phyloP scores from a whole-genome alignment of 169 alveolate species.

The Neospora caninum region DNA sequence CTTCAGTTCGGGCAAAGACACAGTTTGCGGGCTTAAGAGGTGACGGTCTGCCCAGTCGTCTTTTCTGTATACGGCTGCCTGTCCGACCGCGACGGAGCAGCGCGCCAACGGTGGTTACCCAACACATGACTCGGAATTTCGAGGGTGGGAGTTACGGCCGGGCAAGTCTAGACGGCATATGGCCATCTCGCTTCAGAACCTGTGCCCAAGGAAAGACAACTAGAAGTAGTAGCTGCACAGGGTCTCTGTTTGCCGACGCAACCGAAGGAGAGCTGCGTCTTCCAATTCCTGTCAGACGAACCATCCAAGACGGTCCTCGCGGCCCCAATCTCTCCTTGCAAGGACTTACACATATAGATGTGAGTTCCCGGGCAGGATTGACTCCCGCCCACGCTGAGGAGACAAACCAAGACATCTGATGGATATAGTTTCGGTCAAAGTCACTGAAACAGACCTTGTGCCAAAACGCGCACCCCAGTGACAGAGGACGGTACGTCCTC shows the following conservation, averaged over 20 bases:
- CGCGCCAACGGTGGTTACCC: neutral
- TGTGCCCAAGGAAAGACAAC: neutral
- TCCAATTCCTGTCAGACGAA: conserved; percentile 32
- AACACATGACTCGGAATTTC: neutral
- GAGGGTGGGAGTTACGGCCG: neutral
- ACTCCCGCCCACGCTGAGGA: neutral
- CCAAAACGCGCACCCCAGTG: no score
- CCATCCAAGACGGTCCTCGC: conserved; percentile 22
- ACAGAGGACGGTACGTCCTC: no score
- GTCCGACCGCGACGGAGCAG: conserved; percentile 9
- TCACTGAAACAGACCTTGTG: neutral
- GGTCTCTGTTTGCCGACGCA: neutral
- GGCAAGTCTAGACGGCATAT: neutral
- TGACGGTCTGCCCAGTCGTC: neutral
- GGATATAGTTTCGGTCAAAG: neutral
- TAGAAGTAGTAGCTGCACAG: neutral
- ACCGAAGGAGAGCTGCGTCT: neutral
- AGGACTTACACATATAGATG: neutral
- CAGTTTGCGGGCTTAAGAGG: neutral
- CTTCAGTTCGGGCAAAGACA: neutral
- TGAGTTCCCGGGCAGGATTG: conserved; percentile 16
- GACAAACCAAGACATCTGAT: neutral
- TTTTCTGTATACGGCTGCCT: neutral
- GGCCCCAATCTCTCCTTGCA: conserved; percentile 5
- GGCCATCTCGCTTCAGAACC: neutral